Evolutionary conservation across 2,329 filamentous ascomycete genomes (phyloP), one percentile per base, ranked within the genome.

Genomic region (Metarhizium rileyi): DNA sequence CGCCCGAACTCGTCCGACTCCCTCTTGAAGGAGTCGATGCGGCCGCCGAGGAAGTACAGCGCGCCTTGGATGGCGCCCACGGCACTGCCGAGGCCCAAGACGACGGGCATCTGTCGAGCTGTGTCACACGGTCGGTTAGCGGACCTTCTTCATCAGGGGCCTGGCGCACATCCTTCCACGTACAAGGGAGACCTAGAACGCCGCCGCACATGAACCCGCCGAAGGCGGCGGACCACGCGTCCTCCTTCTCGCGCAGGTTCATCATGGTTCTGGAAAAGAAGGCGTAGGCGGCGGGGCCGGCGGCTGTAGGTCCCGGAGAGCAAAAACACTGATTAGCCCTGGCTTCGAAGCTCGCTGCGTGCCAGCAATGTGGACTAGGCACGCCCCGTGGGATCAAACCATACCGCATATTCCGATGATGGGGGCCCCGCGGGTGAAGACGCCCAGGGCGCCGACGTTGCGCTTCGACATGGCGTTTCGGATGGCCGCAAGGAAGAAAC

Each of bases 161-260:
- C n/a, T n/a, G n/a, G n/a, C 10, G 30, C 16, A 14, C 10, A 33
- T 16, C 10, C 16, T 33, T 2, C 30, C 10, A 62, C 81, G 51
- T 78, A 95, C 90, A 78, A 60, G 76, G 74, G 51, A 94, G 65
- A 49, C 89, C 90, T 43, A 90, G 62, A 48, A 88, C 74, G 41
- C 81, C 74, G 56, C 90, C 90, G 46, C 78, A 82, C 46, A 86
- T 72, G 68, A 93, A 89, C 49, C 89, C 88, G 56, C 83, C 89
- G 53, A 90, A 73, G 38, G 81, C 78, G 50, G 83, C 73, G 67
- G 90, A 93, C 71, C 78, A 84, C 57, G 76, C 73, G 65, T 95
- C 90, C 52, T 95, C 81, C 72, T 86, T 89, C 69, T 90, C 77
- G 61, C 90, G 84, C 57, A 96, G 73, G 71, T 96, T 96, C 67